Base-by-base conservation (phyloP, 805 yeast genomes). In the Teunomyces kruisii region DNA sequence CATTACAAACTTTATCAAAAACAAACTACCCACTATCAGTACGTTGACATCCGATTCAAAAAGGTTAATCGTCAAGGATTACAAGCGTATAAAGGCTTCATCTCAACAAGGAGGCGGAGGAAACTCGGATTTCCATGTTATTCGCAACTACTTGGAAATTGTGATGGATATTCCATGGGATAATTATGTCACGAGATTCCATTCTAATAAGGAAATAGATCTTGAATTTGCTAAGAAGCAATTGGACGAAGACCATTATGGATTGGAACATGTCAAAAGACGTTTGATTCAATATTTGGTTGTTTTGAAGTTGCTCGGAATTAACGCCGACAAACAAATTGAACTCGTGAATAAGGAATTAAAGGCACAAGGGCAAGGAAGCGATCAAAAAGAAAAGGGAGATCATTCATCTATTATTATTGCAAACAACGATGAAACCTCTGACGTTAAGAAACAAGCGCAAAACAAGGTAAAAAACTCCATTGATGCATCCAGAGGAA, bases 201-300 rank as follows among this genome's bases (percentile, higher is more conserved):
- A 53, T 26, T 50, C 64, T 10, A 65, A 75, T 55, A 74, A 72
- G 22, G 74, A 75, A 43, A 69, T 81, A 42, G 79, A 84, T 51
- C 60, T 88, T 13, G 59, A 57, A 1, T 61, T 59, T 10, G 77
- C 77, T 5, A 66, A 59, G 40, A 47, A 52, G 9, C 72, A 68
- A 46, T 57, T 72, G 33, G 76, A 72, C 45, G 59, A 56, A 10
- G 77, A 72, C 51, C 77, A 72, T 51, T 64, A 68, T 47, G 77
- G 76, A 1, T 59, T 72, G 44, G 72, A 72, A 40, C 62, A 64
- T 44, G 92, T 86, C 38, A 89, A 89, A 62, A 82, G 77, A 52
- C 72, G 96, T 40, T 73, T 89, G 31, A 60, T 89, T 16, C 95
- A 89, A 61, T 88, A 88, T 59, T 68, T 89, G 26, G 89, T 94